These are phyloP conservation scores for Blastocystis sp. DNA, from an alignment of 352 stramenopile species.

Conservation along the genomic window DNA sequence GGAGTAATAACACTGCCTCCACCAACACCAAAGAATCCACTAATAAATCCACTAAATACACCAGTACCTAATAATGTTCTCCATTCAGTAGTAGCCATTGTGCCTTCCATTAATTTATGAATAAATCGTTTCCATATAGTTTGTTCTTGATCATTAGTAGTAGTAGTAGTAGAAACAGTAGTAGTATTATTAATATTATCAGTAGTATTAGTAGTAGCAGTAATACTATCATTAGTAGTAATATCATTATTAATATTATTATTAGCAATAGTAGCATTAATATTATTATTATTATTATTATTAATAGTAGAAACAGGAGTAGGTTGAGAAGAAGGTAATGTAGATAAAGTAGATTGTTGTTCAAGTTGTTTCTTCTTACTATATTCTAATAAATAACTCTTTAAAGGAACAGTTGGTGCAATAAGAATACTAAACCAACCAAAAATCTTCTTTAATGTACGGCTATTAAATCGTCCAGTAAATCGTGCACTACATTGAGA, in stretches of 20 bases:
- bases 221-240: slow-evolving; percentile 5
- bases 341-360: too few species aligned
- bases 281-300: too few species aligned
- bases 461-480: slow-evolving; percentile 35
- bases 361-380: slow-evolving; percentile 27
- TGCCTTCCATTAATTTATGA: slow-evolving; percentile 23
- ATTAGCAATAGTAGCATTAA: too few species aligned
- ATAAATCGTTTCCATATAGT: too few species aligned
- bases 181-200: too few species aligned
- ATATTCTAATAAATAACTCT: slow-evolving; percentile 39
- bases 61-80: slow-evolving; percentile 32
- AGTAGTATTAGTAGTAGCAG: too few species aligned
- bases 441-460: slow-evolving; percentile 39
- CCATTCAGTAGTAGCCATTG: slow-evolving; percentile 16
- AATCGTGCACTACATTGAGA: slow-evolving; percentile 39
- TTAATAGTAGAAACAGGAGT: neutral
- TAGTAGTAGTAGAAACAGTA: too few species aligned
- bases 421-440: slow-evolving; percentile 39
- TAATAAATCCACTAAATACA: slow-evolving; percentile 29
- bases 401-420: slow-evolving; percentile 38
- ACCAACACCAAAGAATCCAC: slow-evolving; percentile 40
- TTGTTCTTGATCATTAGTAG: too few species aligned
- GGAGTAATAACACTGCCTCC: slow-evolving; percentile 38
- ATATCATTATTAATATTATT: slow-evolving; percentile 7
- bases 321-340: neutral